Evolutionary conservation across 1,284 basidiomycete species (phyloP).

Genomic region (Ganoderma multipileum): DNA sequence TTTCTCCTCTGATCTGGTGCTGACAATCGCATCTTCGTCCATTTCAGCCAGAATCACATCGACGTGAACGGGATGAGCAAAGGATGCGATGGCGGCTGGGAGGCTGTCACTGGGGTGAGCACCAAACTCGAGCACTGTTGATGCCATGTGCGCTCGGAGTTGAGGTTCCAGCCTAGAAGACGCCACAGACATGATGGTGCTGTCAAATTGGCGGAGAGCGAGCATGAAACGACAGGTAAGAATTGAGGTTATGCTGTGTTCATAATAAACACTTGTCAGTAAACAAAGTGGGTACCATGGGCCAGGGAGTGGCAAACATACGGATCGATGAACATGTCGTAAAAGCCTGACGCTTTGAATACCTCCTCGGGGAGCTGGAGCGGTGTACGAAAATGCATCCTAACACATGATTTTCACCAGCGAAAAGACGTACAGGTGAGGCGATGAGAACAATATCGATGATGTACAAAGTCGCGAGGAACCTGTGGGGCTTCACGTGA

Average conservation of each 20-base stretch:
- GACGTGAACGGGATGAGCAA: not conserved
- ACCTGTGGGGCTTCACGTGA: not conserved
- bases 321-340: not conserved
- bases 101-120: not conserved
- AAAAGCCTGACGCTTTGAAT: too few relatives aligned
- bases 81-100: not conserved
- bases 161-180: not conserved
- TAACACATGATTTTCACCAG: not conserved
- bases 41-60: not conserved
- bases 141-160: not conserved
- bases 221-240: not conserved
- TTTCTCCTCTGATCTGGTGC: not conserved
- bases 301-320: not conserved
- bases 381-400: not conserved
- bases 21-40: not conserved
- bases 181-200: not conserved
- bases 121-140: not conserved
- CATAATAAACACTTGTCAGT: not conserved
- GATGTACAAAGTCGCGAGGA: not conserved
- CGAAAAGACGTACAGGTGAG: not conserved
- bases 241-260: not conserved
- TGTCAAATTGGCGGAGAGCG: not conserved
- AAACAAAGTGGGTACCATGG: not conserved
- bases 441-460: not conserved
- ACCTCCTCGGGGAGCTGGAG: not conserved